These are phyloP conservation scores for Mucor racemosus DNA, from an alignment of 371 early-diverging fungal species.

Conservation along the genomic window DNA sequence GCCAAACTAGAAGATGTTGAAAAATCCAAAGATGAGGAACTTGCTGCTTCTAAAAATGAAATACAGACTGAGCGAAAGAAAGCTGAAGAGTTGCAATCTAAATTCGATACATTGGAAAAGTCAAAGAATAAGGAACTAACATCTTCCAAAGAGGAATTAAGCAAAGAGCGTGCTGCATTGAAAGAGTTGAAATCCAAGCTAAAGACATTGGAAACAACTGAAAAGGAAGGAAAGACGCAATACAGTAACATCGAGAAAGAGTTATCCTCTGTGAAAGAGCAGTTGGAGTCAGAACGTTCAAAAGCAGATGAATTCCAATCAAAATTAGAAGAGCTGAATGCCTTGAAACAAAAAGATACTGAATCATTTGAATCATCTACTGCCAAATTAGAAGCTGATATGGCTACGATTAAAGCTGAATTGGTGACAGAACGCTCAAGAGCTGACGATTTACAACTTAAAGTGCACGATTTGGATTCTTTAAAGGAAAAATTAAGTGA, in stretches of 20 bases:
- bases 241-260: neutral
- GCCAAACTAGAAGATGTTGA: neutral
- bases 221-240: conserved; percentile 5
- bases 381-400: neutral
- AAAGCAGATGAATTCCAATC: conserved; percentile 5
- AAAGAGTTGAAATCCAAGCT: conserved; percentile 1
- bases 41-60: too few relatives aligned
- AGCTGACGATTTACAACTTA: conserved; percentile 4
- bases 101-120: neutral
- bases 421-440: conserved; percentile 3
- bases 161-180: neutral
- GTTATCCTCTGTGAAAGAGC: conserved; percentile 3
- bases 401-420: neutral
- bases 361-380: neutral
- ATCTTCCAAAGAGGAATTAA: neutral
- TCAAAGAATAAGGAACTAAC: neutral
- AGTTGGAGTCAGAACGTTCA: conserved; percentile 10
- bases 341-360: neutral
- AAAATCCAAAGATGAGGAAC: neutral
- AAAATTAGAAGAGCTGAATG: conserved; percentile 6
- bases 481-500: conserved; percentile 6
- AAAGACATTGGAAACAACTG: neutral
- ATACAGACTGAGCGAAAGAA: neutral
- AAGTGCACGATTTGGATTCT: conserved; percentile 6
- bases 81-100: neutral